A percentile compares a stretch with the other conserved stretches of the same genome.
phyloP scores from a whole-genome alignment of 192 early-diverging fungal species.

The Podochytrium sp. region DNA sequence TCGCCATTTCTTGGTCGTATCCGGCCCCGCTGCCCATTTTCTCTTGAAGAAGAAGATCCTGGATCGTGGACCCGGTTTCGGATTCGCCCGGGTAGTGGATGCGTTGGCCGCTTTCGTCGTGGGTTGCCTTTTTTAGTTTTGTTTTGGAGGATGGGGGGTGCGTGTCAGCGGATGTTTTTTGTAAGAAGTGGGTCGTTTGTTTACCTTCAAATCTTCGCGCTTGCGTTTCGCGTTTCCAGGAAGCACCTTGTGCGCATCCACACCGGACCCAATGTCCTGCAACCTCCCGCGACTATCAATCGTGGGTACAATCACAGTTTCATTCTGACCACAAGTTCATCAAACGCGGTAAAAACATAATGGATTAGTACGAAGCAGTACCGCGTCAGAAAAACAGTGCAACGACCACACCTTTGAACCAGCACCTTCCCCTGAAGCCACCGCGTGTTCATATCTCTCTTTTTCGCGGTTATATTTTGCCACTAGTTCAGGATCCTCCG shows the following conservation, averaged over 20 bases:
- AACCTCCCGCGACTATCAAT: constrained; percentile 60
- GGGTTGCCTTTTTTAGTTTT: constrained; percentile 33
- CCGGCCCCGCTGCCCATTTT: constrained; percentile 50
- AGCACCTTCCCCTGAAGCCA: not conserved
- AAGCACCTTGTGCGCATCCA: constrained; percentile 8
- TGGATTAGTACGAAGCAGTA: not conserved
- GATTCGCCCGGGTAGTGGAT: constrained; percentile 59
- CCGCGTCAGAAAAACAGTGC: not conserved
- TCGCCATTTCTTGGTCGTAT: constrained; percentile 73
- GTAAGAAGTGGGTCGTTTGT: too few species aligned
- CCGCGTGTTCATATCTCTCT: constrained; percentile 37
- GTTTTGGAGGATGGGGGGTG: too few species aligned
- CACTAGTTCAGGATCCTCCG: constrained; percentile 64
- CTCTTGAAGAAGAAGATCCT: constrained; percentile 75
- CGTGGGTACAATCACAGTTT: constrained; percentile 49
- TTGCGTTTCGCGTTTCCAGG: constrained; percentile 45
- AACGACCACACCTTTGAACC: not conserved
- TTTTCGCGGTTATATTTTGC: constrained; percentile 71
- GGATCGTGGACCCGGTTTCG: constrained; percentile 58
- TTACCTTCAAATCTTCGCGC: constrained; percentile 31
- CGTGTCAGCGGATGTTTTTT: too few species aligned
- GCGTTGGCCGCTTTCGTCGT: constrained; percentile 69
- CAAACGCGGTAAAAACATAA: not conserved
- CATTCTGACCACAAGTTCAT: not conserved
- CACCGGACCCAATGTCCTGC: constrained; percentile 54